phyloP scores from a whole-genome alignment of 441 rosid species.

The Hura crepitans region DNA sequence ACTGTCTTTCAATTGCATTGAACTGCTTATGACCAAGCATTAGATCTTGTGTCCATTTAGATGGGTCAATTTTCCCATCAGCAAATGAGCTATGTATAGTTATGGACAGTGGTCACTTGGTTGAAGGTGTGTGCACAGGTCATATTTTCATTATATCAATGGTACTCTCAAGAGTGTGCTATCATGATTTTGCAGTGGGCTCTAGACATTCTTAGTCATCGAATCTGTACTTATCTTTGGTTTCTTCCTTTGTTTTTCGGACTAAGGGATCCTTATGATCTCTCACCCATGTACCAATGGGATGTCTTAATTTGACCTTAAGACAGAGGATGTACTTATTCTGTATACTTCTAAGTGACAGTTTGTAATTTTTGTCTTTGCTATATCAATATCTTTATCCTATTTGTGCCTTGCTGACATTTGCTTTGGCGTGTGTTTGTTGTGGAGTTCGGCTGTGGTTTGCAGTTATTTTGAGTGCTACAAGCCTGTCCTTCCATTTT shows the following conservation, averaged over 20 bases:
- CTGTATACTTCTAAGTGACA: slow-evolving; percentile 30
- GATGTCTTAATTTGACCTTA: slow-evolving; percentile 32
- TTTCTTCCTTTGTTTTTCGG: slow-evolving; percentile 14
- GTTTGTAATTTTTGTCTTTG: slow-evolving; percentile 23
- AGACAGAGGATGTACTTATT: slow-evolving; percentile 29
- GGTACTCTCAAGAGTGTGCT: slow-evolving; percentile 32
- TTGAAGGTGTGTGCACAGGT: slow-evolving; percentile 47
- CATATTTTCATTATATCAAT: slow-evolving; percentile 24
- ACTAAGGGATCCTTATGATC: slow-evolving; percentile 29
- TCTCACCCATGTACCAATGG: slow-evolving; percentile 21
- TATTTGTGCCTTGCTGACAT: neutral
- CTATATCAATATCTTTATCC: slow-evolving; percentile 17
- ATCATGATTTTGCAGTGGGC: slow-evolving; percentile 26
- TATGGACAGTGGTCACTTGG: slow-evolving; percentile 31
- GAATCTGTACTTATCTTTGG: slow-evolving; percentile 28
- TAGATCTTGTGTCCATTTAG: slow-evolving; percentile 16
- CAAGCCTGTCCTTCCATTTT: no score
- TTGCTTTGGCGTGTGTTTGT: slow-evolving; percentile 1
- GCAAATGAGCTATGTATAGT: slow-evolving; percentile 35
- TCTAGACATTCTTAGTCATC: slow-evolving; percentile 29
- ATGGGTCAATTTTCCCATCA: slow-evolving; percentile 26
- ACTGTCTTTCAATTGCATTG: slow-evolving; percentile 41
- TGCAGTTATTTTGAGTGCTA: neutral
- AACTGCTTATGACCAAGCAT: slow-evolving; percentile 29
- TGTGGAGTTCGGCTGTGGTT: neutral